Evolutionary conservation across 2,329 filamentous ascomycete genomes (phyloP).

Genomic region (Aspergillus quadrilineatus): DNA sequence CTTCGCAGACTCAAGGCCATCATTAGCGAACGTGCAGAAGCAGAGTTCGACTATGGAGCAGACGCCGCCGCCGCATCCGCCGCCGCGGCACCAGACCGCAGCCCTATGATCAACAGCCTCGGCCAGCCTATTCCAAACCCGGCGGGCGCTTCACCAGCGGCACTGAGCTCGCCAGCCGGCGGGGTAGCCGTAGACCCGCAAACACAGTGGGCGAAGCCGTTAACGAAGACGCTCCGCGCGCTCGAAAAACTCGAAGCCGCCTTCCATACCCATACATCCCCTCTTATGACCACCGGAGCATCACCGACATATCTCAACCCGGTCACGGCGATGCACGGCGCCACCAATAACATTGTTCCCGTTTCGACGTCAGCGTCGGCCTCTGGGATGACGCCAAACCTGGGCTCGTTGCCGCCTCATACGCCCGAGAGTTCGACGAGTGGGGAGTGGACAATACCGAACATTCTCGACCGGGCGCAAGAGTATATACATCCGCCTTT

Average conservation of each 20-base stretch:
- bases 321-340: conserved; percentile 7
- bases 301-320: conserved; percentile 25
- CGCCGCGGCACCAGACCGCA: conserved; percentile 7
- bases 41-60: conserved; percentile 31
- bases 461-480: conserved; percentile 46
- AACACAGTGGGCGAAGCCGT: conserved; percentile 48
- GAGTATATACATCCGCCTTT: conserved; percentile 51
- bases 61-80: conserved; percentile 13
- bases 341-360: conserved; percentile 17
- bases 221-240: conserved; percentile 47
- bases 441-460: conserved; percentile 47
- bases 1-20: conserved; percentile 45
- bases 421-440: conserved; percentile 50
- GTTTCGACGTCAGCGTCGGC: conserved; percentile 2
- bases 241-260: conserved; percentile 47
- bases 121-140: conserved; percentile 26
- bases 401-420: conserved; percentile 43
- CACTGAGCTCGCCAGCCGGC: conserved; percentile 17
- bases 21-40: conserved; percentile 43
- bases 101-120: conserved; percentile 18
- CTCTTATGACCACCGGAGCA: conserved; percentile 13
- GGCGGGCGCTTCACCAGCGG: conserved; percentile 29
- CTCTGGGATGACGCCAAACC: conserved; percentile 33
- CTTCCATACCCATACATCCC: conserved; percentile 29
- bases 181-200: conserved; percentile 34